A percentile compares a stretch with the other conserved stretches of the same genome.
Evolutionary conservation across 768 basidiomycete genomes (phyloP).

Genomic region (Rhizopogon vinicolor): DNA sequence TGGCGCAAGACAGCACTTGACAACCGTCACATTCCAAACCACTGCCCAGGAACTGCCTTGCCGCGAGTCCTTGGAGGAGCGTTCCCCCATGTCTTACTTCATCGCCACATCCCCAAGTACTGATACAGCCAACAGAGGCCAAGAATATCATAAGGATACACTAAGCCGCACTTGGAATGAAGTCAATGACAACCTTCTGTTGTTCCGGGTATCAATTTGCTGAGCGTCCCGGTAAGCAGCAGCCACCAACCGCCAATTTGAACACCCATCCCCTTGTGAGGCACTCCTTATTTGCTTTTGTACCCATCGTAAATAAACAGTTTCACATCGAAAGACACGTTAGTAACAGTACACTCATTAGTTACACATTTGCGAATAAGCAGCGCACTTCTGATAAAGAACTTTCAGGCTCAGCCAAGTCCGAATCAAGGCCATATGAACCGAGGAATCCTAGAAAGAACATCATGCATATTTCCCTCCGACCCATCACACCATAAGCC

Average conservation of each 20-base stretch:
- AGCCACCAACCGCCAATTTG: background rate
- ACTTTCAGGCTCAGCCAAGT: slow-evolving; percentile 19
- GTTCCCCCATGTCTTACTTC: background rate
- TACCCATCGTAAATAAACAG: background rate
- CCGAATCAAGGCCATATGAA: slow-evolving; percentile 9
- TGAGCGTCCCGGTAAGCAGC: background rate
- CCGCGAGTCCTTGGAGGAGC: background rate
- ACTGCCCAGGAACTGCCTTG: background rate
- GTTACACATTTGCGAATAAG: background rate
- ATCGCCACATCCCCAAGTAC: background rate
- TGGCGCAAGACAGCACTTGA: background rate
- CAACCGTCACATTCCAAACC: background rate
- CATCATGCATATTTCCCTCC: slow-evolving; percentile 14
- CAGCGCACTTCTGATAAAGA: slow-evolving; percentile 23
- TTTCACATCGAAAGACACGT: background rate
- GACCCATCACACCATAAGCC: slow-evolving; percentile 13
- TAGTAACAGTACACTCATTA: background rate
- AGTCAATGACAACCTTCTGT: background rate
- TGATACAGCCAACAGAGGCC: background rate
- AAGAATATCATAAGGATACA: background rate
- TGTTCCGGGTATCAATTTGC: background rate
- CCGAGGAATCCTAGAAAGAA: slow-evolving; percentile 9
- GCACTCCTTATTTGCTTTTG: background rate
- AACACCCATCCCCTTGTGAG: background rate
- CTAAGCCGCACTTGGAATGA: background rate